Evolutionary conservation across 2,329 filamentous ascomycete species (phyloP).

Genomic region (Colletotrichum noveboracense): DNA sequence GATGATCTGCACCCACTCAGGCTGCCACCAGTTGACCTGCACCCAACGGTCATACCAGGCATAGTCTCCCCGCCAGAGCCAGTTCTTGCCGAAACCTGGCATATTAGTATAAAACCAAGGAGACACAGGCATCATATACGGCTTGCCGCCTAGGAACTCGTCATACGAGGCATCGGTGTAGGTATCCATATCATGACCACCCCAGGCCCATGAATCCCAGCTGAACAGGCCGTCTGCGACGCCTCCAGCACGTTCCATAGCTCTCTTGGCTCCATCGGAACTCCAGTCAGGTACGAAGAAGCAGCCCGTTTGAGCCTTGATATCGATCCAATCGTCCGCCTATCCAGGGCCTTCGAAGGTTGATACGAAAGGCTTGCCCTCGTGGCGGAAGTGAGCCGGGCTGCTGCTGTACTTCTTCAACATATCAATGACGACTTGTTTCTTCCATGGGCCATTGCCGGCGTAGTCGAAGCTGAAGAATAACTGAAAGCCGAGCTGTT

Average conservation of each 20-base stretch:
- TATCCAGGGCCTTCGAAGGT: conserved; percentile 49
- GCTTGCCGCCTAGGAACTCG: conserved; percentile 1
- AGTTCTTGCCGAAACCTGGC: conserved; percentile 62
- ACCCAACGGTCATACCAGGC: conserved; percentile 66
- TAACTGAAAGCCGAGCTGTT: conserved; percentile 28
- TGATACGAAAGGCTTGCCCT: conserved; percentile 38
- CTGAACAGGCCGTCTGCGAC: conserved; percentile 39
- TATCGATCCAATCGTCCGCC: conserved; percentile 45
- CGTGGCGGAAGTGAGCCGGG: conserved; percentile 24
- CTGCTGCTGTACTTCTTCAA: neutral
- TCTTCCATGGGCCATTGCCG: conserved; percentile 19
- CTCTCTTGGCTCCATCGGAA: conserved; percentile 27
- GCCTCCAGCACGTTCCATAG: conserved; percentile 10
- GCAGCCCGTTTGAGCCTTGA: conserved; percentile 41
- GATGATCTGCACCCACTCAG: conserved; percentile 60
- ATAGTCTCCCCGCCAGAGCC: conserved; percentile 65
- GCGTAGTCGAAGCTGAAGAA: conserved; percentile 30
- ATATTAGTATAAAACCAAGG: conserved; percentile 67
- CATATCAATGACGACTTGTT: neutral
- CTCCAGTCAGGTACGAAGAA: conserved; percentile 52
- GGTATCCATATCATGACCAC: conserved; percentile 23
- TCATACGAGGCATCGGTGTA: conserved; percentile 23
- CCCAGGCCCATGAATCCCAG: conserved; percentile 41
- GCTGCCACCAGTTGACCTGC: conserved; percentile 54
- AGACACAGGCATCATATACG: conserved; percentile 58